Evolutionary conservation across 352 stramenopile species (phyloP).

Genomic region (Phytophthora brassicae): DNA sequence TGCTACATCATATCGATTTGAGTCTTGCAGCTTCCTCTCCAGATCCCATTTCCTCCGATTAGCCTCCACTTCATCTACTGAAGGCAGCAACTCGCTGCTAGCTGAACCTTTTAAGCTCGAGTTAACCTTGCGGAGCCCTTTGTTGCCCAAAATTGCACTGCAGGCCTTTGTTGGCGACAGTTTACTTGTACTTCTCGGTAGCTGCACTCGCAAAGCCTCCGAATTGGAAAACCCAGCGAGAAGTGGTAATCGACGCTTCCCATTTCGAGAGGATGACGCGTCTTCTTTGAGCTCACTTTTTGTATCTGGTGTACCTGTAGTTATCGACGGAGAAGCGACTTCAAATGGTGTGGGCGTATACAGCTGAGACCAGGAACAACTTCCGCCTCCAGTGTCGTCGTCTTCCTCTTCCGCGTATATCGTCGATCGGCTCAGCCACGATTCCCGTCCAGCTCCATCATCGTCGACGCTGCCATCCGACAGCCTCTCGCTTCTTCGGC

Average conservation of each 20-base stretch:
- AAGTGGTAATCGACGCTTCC: conserved; percentile 22
- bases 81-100: conserved; percentile 6
- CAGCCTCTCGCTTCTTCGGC: conserved; percentile 21
- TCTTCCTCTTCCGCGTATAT: conserved; percentile 37
- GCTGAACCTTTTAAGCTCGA: neutral
- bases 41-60: conserved; percentile 33
- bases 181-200: conserved; percentile 17
- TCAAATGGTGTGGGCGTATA: conserved; percentile 18
- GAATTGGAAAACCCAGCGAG: conserved; percentile 32
- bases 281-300: neutral
- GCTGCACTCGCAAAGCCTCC: conserved; percentile 27
- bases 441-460: conserved; percentile 29
- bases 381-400: conserved; percentile 15
- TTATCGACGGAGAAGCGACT: neutral
- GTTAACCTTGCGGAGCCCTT: conserved; percentile 1
- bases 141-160: neutral
- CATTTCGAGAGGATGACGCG: conserved; percentile 2
- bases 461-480: conserved; percentile 10
- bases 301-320: neutral
- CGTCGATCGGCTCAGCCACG: conserved; percentile 61
- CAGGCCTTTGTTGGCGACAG: neutral
- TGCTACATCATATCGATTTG: neutral
- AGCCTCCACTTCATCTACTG: conserved; percentile 12
- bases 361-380: conserved; percentile 27
- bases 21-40: conserved; percentile 24